Evolutionary conservation across 2,329 filamentous ascomycete species (phyloP).

Genomic region (Fusarium sp.): DNA sequence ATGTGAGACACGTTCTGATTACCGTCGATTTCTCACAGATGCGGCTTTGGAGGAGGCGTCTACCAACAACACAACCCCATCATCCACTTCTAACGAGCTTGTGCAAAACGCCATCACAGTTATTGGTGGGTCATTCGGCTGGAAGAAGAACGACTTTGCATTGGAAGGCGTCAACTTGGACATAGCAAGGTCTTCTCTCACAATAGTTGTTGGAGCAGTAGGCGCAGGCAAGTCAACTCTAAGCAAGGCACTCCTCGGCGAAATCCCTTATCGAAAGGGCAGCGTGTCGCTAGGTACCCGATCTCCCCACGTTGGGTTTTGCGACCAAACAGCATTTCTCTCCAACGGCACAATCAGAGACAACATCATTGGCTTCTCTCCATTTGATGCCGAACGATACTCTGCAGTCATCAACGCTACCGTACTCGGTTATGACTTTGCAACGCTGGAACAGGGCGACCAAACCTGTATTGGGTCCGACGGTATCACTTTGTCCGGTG

Average conservation of each 20-base stretch:
- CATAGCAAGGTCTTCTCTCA: conserved; percentile 40
- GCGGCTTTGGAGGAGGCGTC: not conserved
- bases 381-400: conserved; percentile 50
- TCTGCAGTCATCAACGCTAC: conserved; percentile 51
- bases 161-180: conserved; percentile 30
- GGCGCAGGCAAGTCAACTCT: conserved; percentile 53
- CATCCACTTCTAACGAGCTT: too few relatives aligned
- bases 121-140: conserved; percentile 39
- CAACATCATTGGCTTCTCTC: conserved; percentile 53
- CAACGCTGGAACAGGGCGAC: conserved; percentile 50
- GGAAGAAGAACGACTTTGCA: conserved; percentile 37
- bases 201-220: conserved; percentile 53
- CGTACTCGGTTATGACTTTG: conserved; percentile 49
- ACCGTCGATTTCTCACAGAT: conserved; percentile 3
- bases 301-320: conserved; percentile 45
- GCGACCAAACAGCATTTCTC: conserved; percentile 49
- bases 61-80: not conserved
- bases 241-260: conserved; percentile 52
- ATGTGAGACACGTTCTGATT: conserved; percentile 1
- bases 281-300: conserved; percentile 20
- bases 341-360: conserved; percentile 53
- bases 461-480: conserved; percentile 54
- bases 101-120: not conserved
- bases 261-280: conserved; percentile 38
- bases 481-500: conserved; percentile 57